These are phyloP conservation scores for Dictyostelium purpureum DNA, from an alignment of 78 protist species.

Conservation along the genomic window DNA sequence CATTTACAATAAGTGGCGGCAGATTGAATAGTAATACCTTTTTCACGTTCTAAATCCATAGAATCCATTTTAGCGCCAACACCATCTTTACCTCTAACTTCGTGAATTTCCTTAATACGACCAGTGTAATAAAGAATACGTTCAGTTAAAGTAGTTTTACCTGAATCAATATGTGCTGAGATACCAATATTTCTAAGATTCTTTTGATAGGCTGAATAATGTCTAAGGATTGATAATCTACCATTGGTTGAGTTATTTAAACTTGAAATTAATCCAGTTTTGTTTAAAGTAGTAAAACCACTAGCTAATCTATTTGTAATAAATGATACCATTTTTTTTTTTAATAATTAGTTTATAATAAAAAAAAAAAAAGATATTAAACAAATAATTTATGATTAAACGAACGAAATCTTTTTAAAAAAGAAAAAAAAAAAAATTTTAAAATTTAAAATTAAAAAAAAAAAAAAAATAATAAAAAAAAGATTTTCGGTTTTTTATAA, in stretches of 20 bases:
- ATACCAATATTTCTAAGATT: slow-evolving; percentile 93
- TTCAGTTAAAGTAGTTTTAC: slow-evolving; percentile 98
- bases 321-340: neutral
- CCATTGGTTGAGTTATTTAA: neutral
- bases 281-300: neutral
- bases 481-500: neutral
- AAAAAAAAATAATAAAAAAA: neutral
- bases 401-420: too few species aligned
- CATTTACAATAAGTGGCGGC: slow-evolving; percentile 97
- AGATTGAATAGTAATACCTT: slow-evolving; percentile 98
- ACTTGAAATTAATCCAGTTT: neutral
- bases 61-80: slow-evolving; percentile 97
- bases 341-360: neutral
- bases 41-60: slow-evolving; percentile 97
- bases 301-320: slow-evolving; percentile 7
- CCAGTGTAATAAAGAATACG: slow-evolving; percentile 97
- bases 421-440: neutral
- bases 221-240: neutral
- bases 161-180: slow-evolving; percentile 96
- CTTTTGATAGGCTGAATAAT: slow-evolving; percentile 13
- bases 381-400: too few species aligned
- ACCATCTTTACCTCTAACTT: slow-evolving; percentile 93
- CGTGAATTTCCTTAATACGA: slow-evolving; percentile 92
- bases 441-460: neutral
- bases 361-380: slow-evolving; percentile 7